These are phyloP conservation scores for Abortiporus biennis DNA, from an alignment of 1,284 basidiomycete genomes.

Conservation along the genomic window DNA sequence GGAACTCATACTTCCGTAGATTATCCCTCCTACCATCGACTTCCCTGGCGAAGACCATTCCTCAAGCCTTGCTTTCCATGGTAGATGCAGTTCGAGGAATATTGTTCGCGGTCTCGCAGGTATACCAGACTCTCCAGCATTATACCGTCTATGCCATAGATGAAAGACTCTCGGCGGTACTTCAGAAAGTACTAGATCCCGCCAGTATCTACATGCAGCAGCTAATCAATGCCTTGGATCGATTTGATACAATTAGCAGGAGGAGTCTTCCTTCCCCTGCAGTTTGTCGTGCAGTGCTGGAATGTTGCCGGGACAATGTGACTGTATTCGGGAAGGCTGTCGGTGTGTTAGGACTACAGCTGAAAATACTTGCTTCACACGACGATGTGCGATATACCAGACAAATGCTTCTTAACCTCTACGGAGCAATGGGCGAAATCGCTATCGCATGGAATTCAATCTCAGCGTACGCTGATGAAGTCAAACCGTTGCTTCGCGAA, in stretches of 20 bases:
- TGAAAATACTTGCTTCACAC: conserved; percentile 68
- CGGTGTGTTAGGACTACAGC: conserved; percentile 76
- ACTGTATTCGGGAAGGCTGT: conserved; percentile 85
- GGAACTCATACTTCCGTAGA: conserved; percentile 91
- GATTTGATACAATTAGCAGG: conserved; percentile 83
- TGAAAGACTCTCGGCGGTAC: conserved; percentile 78
- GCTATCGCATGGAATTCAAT: conserved; percentile 82
- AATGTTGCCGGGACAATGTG: conserved; percentile 83
- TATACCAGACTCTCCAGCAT: conserved; percentile 86
- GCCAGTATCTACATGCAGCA: conserved; percentile 80
- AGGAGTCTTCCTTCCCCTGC: conserved; percentile 63
- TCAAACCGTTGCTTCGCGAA: conserved; percentile 60
- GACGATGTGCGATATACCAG: conserved; percentile 88
- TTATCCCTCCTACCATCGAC: conserved; percentile 72
- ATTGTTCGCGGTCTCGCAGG: conserved; percentile 89
- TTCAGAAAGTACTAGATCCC: conserved; percentile 82
- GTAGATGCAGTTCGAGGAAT: conserved; percentile 89
- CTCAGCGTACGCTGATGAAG: conserved; percentile 65
- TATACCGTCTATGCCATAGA: conserved; percentile 85
- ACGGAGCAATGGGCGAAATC: conserved; percentile 88
- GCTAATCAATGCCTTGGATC: conserved; percentile 86
- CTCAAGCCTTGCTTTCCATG: conserved; percentile 66
- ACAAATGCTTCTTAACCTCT: conserved; percentile 84
- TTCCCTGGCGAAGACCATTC: conserved; percentile 65
- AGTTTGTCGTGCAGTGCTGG: conserved; percentile 76